A percentile compares a stretch with the other conserved stretches of the same genome.
These are phyloP conservation scores for Xanthoparmelia taractica DNA, from an alignment of 495 filamentous ascomycete genomes.

Conservation along the genomic window DNA sequence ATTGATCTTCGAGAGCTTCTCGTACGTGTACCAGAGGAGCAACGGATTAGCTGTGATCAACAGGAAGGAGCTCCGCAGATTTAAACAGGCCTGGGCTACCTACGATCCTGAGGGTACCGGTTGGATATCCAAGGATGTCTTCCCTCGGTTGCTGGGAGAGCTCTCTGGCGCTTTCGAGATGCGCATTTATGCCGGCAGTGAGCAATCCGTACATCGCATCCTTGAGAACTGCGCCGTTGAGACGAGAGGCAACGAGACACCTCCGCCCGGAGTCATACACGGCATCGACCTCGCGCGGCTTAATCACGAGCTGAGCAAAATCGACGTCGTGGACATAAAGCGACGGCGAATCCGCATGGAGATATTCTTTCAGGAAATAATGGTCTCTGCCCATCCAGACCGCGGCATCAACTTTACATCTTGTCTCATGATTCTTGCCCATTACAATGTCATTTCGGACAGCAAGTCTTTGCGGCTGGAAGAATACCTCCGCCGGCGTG, in stretches of 20 bases:
- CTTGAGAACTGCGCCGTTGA: conserved; percentile 70
- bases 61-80: conserved; percentile 85
- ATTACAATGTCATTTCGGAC: conserved; percentile 98
- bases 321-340: conserved; percentile 68
- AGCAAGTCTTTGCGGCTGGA: conserved; percentile 90
- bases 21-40: conserved; percentile 95
- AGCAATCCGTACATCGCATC: conserved; percentile 75
- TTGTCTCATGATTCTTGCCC: conserved; percentile 93
- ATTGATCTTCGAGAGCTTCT: conserved; percentile 98
- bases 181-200: conserved; percentile 85
- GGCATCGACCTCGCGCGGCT: conserved; percentile 74
- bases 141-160: conserved; percentile 81
- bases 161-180: conserved; percentile 93
- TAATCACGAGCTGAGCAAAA: conserved; percentile 61
- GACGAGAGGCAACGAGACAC: conserved; percentile 36
- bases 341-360: conserved; percentile 71
- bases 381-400: conserved; percentile 83
- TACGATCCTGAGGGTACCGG: conserved; percentile 87
- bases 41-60: conserved; percentile 74
- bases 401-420: conserved; percentile 87
- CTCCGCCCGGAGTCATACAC: conserved; percentile 46
- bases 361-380: conserved; percentile 89
- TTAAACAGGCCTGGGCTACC: conserved; percentile 97
- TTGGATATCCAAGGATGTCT: conserved; percentile 84
- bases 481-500: conserved; percentile 86